These are phyloP conservation scores for Ottelia alismoides DNA, from an alignment of 106 monocot genomes.

Conservation along the genomic window DNA sequence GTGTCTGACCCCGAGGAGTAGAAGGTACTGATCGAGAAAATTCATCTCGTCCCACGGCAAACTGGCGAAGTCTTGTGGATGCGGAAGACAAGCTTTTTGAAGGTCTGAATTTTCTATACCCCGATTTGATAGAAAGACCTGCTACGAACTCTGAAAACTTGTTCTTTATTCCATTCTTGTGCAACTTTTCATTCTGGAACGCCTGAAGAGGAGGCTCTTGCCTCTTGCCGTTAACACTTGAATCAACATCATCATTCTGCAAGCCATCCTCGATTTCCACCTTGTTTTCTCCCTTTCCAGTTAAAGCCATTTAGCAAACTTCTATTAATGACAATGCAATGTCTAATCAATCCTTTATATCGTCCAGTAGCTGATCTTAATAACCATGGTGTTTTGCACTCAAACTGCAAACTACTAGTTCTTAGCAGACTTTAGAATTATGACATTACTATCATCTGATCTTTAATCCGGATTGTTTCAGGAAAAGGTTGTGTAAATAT, in stretches of 20 bases:
- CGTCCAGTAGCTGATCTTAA: too few species aligned
- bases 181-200: conserved; percentile 23
- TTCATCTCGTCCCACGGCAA: conserved; percentile 52
- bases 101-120: conserved; percentile 25
- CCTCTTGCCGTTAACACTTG: background rate
- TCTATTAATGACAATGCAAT: too few species aligned
- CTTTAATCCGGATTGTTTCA: too few species aligned
- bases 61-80: conserved; percentile 43
- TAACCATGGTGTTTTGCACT: too few species aligned
- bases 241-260: background rate
- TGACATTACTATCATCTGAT: too few species aligned
- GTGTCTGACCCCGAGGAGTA: conserved; percentile 4
- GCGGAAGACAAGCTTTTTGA: conserved; percentile 27
- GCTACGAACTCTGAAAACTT: conserved; percentile 10
- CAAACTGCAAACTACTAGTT: too few species aligned
- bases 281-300: background rate
- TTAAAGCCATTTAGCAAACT: background rate
- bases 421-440: too few species aligned
- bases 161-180: conserved; percentile 17
- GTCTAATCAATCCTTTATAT: too few species aligned
- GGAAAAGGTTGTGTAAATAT: too few species aligned
- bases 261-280: background rate
- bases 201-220: conserved; percentile 6
- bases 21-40: conserved; percentile 38
- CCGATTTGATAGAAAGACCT: conserved; percentile 12